phyloP scores from a whole-genome alignment of 2,329 filamentous ascomycete species.

The Aspergillus udagawae region DNA sequence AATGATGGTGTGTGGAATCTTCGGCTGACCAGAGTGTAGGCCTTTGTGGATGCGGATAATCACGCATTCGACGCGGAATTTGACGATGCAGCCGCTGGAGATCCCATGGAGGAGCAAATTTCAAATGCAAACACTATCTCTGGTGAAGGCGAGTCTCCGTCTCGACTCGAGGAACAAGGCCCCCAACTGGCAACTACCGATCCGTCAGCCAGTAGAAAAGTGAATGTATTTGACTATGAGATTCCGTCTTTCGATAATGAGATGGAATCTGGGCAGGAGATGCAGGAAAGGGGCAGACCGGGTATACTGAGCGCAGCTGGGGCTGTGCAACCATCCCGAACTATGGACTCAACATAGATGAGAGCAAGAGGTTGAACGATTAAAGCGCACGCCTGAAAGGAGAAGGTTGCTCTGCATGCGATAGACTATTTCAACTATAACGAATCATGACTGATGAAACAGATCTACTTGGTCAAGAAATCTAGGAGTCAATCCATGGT shows the following conservation, averaged over 20 bases:
- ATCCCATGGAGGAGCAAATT: slow-evolving; percentile 1
- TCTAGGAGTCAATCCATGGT: neutral
- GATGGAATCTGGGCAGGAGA: slow-evolving; percentile 29
- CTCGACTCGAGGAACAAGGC: neutral
- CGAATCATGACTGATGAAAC: neutral
- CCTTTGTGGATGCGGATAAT: slow-evolving; percentile 51
- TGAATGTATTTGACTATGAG: slow-evolving; percentile 39
- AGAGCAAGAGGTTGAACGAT: neutral
- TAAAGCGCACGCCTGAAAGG: neutral
- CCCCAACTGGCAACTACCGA: neutral
- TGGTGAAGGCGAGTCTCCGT: neutral
- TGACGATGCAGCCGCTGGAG: slow-evolving; percentile 17
- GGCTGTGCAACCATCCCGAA: slow-evolving; percentile 5
- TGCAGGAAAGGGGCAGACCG: slow-evolving; percentile 34
- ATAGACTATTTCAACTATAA: neutral
- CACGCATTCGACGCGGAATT: slow-evolving; percentile 36
- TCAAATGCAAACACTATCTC: neutral
- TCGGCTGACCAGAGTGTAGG: slow-evolving; percentile 19
- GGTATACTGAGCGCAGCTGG: slow-evolving; percentile 18
- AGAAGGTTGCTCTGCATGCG: neutral
- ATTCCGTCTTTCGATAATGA: slow-evolving; percentile 35
- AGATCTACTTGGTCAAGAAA: neutral
- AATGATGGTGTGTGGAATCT: neutral
- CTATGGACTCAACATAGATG: slow-evolving; percentile 1
- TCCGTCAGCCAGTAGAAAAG: slow-evolving; percentile 11